These are phyloP conservation scores for Annulohypoxylon nitens DNA, from an alignment of 495 filamentous ascomycete genomes.

Conservation along the genomic window DNA sequence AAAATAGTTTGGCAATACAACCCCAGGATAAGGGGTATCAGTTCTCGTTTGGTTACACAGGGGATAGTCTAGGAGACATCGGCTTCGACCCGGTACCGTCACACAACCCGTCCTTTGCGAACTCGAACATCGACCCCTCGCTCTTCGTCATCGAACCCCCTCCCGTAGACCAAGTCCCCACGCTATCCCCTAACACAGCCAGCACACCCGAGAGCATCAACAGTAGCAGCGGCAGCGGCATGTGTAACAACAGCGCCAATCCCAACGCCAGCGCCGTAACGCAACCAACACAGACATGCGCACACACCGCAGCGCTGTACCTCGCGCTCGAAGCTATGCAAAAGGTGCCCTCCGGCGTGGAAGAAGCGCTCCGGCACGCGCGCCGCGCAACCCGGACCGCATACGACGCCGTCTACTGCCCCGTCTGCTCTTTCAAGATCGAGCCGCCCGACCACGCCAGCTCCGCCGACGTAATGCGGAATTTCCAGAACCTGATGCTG, in stretches of 20 bases:
- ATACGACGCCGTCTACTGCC: conserved; percentile 70
- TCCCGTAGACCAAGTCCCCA: conserved; percentile 37
- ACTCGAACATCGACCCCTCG: conserved; percentile 47
- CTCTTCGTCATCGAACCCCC: conserved; percentile 35
- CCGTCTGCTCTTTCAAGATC: conserved; percentile 65
- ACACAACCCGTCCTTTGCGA: conserved; percentile 21
- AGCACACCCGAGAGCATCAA: conserved; percentile 44
- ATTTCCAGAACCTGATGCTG: conserved; percentile 75
- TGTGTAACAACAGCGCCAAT: neutral
- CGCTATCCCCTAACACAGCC: conserved; percentile 43
- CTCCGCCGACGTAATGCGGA: conserved; percentile 44
- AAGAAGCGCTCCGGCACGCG: conserved; percentile 64
- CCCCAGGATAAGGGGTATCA: conserved; percentile 23
- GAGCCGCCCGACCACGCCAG: conserved; percentile 37
- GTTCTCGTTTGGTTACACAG: conserved; percentile 41
- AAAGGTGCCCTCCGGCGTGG: conserved; percentile 57
- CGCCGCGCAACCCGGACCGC: conserved; percentile 69
- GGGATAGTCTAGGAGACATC: conserved; percentile 34
- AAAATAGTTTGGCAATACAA: no score
- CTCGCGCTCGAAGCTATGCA: conserved; percentile 62
- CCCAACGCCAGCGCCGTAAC: neutral
- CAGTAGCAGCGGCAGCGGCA: neutral
- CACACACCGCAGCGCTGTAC: conserved; percentile 58
- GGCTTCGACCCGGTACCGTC: conserved; percentile 42
- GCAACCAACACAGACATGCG: conserved; percentile 40